Conservation (phyloP, 345 rosid species). For the Hypericum perforatum region DNA sequence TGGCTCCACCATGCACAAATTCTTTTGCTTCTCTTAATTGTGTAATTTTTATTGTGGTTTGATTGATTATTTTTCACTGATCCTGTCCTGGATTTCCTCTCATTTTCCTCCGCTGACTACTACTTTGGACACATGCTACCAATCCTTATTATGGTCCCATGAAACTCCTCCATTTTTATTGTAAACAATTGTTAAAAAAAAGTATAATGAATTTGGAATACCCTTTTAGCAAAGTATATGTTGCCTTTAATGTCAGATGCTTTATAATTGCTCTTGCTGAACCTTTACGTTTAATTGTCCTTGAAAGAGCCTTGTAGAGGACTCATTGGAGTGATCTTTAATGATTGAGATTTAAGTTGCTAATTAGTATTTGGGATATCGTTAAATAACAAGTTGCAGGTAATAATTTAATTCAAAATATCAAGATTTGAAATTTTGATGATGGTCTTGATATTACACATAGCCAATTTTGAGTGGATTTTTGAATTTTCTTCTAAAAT, state of each 20-base stretch:
- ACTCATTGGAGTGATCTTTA: background rate
- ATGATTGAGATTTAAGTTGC: background rate
- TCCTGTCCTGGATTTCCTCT: background rate
- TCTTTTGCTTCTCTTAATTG: slow-evolving; percentile 9
- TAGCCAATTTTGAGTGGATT: too few species aligned
- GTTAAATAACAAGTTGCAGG: too few species aligned
- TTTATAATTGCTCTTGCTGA: slow-evolving; percentile 6
- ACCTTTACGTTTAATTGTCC: slow-evolving; percentile 10
- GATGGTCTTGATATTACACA: too few species aligned
- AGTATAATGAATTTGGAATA: background rate
- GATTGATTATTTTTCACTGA: background rate
- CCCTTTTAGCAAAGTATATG: background rate
- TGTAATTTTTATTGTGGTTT: background rate
- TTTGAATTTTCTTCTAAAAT: too few species aligned
- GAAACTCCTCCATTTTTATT: slow-evolving; percentile 13
- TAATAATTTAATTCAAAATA: too few species aligned
- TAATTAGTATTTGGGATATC: too few species aligned
- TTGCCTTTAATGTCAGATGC: slow-evolving; percentile 3
- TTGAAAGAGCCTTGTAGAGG: background rate
- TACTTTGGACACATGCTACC: slow-evolving; percentile 8
- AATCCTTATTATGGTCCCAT: slow-evolving; percentile 11
- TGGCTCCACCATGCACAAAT: slow-evolving; percentile 5
- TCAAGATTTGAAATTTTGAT: too few species aligned
- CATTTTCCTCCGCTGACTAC: background rate
- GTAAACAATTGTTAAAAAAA: background rate